Evolutionary conservation across 2,329 filamentous ascomycete species (phyloP).

Genomic region (Penicillium sp.): DNA sequence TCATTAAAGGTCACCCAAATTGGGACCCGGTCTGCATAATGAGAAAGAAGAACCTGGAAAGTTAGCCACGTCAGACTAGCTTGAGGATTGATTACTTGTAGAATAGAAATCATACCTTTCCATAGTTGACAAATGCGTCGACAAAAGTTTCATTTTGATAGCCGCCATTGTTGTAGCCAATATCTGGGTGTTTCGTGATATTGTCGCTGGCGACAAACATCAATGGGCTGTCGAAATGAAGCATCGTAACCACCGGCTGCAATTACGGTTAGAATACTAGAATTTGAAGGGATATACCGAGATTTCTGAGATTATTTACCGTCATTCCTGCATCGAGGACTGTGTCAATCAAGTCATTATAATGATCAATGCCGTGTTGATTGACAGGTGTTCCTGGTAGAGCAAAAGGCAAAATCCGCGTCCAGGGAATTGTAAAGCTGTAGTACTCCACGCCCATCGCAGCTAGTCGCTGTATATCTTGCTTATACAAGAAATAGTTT

Average conservation of each 20-base stretch:
- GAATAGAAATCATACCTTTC: slow-evolving; percentile 18
- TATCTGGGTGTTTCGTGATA: slow-evolving; percentile 22
- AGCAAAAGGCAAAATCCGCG: slow-evolving; percentile 52
- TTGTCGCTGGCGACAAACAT: slow-evolving; percentile 26
- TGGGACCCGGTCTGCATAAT: slow-evolving; percentile 42
- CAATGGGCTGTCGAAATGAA: slow-evolving; percentile 33
- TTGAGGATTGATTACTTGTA: background rate
- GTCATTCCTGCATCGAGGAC: slow-evolving; percentile 44
- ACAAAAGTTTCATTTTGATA: slow-evolving; percentile 47
- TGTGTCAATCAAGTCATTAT: slow-evolving; percentile 50
- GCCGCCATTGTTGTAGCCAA: slow-evolving; percentile 31
- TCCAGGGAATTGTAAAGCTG: slow-evolving; percentile 51
- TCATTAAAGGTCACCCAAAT: slow-evolving; percentile 48
- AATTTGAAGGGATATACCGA: background rate
- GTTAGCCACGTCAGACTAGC: background rate
- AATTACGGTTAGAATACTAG: background rate
- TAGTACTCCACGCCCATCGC: slow-evolving; percentile 43
- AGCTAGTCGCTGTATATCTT: slow-evolving; percentile 45
- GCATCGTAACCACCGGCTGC: slow-evolving; percentile 46
- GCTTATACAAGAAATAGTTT: slow-evolving; percentile 53
- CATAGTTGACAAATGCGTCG: slow-evolving; percentile 40
- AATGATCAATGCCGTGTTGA: slow-evolving; percentile 48
- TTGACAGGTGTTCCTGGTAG: slow-evolving; percentile 47
- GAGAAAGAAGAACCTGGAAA: slow-evolving; percentile 33
- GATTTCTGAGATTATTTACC: background rate